Conservation (phyloP, 148 eudicot species). For the Gaultheria prostrata region DNA sequence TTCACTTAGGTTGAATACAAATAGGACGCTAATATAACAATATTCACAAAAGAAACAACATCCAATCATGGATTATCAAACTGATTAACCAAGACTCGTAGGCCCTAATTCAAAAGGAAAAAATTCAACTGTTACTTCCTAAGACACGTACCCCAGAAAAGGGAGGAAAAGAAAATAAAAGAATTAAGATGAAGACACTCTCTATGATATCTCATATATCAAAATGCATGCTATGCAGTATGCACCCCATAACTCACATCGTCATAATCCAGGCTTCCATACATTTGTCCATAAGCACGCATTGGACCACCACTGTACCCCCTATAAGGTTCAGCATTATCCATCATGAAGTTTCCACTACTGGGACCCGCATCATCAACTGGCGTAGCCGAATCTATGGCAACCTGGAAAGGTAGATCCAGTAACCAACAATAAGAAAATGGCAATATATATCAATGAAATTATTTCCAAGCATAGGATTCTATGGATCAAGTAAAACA, state of each 20-base stretch:
- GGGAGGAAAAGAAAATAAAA: not conserved
- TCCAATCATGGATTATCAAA: not conserved
- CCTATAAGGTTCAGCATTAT: constrained; percentile 64
- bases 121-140: not conserved
- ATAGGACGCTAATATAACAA: not conserved
- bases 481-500: not conserved
- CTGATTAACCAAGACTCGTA: not conserved
- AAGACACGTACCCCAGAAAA: not conserved
- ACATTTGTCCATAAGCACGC: constrained; percentile 88
- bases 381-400: constrained; percentile 94
- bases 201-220: not conserved
- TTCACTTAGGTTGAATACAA: not conserved
- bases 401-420: constrained; percentile 53
- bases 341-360: constrained; percentile 60
- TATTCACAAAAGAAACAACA: not conserved
- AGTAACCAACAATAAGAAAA: not conserved
- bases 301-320: constrained; percentile 65
- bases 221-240: not conserved
- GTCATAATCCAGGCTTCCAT: constrained; percentile 68
- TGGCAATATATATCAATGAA: not conserved
- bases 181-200: not conserved
- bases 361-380: constrained; percentile 85
- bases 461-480: not conserved
- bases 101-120: not conserved
- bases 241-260: constrained; percentile 78